Percentiles rank a stretch among this genome's conserved stretches.
Evolutionary conservation across 1,284 basidiomycete species (phyloP).

Genomic region (Abortiporus biennis): DNA sequence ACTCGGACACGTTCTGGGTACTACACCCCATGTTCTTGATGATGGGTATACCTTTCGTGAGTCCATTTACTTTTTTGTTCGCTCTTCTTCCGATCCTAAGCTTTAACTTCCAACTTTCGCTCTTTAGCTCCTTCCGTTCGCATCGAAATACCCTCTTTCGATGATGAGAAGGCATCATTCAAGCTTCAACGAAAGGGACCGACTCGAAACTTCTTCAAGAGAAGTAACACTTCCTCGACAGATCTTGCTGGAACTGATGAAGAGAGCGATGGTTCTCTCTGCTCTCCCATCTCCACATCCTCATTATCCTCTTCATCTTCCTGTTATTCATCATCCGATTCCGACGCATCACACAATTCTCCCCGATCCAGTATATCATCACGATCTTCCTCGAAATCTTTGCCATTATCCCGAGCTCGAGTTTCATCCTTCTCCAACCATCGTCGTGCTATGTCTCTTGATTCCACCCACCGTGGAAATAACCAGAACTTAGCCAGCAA

Average conservation of each 20-base stretch:
- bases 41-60: conserved; percentile 8
- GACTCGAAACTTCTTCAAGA: neutral
- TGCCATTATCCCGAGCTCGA: neutral
- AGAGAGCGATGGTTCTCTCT: neutral
- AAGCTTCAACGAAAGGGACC: neutral
- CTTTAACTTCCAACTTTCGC: no score
- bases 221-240: no score
- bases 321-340: conserved; percentile 2
- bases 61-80: no score
- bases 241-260: no score
- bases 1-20: conserved; percentile 53
- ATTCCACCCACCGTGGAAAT: no score
- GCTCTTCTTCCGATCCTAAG: no score
- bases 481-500: no score
- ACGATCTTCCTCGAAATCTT: neutral
- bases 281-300: conserved; percentile 5
- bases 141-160: no score
- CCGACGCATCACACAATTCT: conserved; percentile 12
- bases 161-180: no score
- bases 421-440: no score
- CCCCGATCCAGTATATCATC: conserved; percentile 8
- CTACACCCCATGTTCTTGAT: conserved; percentile 55
- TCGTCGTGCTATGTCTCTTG: conserved; percentile 6
- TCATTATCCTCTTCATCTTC: neutral
- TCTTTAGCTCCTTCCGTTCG: no score